Percentiles rank a stretch among this genome's conserved stretches.
phyloP scores from a whole-genome alignment of 148 eudicot species.

The Polygonum maritimum region DNA sequence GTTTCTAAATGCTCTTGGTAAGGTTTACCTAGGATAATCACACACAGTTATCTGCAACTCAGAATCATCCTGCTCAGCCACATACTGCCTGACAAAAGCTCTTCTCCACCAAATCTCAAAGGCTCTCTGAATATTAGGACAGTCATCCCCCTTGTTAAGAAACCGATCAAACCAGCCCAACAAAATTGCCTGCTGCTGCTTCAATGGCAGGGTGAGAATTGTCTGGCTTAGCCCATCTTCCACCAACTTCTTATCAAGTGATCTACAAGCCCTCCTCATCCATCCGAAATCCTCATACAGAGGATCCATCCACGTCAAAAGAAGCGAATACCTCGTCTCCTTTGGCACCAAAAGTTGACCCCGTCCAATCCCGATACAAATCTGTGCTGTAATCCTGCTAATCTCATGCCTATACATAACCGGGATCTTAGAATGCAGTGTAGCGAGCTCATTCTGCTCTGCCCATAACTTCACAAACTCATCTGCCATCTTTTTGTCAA shows the following conservation, averaged over 20 bases:
- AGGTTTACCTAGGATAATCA: slow-evolving; percentile 28
- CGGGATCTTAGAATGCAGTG: slow-evolving; percentile 81
- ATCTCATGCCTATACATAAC: slow-evolving; percentile 81
- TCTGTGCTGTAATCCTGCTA: slow-evolving; percentile 77
- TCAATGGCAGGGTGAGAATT: slow-evolving; percentile 67
- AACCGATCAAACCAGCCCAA: slow-evolving; percentile 83
- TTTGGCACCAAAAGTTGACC: slow-evolving; percentile 67
- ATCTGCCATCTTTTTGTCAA: slow-evolving; percentile 58
- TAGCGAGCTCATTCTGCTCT: slow-evolving; percentile 74
- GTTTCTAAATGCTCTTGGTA: not conserved
- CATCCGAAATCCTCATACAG: slow-evolving; percentile 81
- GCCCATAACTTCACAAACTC: slow-evolving; percentile 88
- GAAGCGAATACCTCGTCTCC: slow-evolving; percentile 57
- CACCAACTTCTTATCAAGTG: slow-evolving; percentile 59
- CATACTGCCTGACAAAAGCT: slow-evolving; percentile 68
- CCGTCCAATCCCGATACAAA: slow-evolving; percentile 78
- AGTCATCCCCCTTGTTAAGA: slow-evolving; percentile 82
- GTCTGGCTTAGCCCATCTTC: slow-evolving; percentile 88
- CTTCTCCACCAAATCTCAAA: slow-evolving; percentile 98
- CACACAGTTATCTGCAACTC: slow-evolving; percentile 68
- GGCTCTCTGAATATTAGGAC: slow-evolving; percentile 90
- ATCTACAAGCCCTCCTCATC: slow-evolving; percentile 67
- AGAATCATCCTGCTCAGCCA: slow-evolving; percentile 36
- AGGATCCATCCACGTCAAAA: slow-evolving; percentile 85
- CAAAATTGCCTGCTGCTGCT: slow-evolving; percentile 65